Evolutionary conservation across 2,329 filamentous ascomycete genomes (phyloP).

Genomic region (Alternaria infectoria): DNA sequence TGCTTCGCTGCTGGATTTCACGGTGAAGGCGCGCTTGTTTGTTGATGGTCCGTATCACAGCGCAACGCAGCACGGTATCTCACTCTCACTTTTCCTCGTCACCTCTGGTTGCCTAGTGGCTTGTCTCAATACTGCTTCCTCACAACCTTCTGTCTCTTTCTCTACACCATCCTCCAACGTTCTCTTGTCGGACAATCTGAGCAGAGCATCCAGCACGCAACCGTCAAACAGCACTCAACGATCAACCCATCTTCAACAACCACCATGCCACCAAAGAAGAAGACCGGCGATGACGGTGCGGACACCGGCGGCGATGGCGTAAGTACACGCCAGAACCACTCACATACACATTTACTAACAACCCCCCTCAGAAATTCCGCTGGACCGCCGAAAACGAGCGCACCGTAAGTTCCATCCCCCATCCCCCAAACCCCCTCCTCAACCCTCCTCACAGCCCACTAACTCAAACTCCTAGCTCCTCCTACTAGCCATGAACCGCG

Average conservation of each 20-base stretch:
- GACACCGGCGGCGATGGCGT: not conserved
- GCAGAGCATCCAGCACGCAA: too few relatives aligned
- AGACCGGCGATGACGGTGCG: not conserved
- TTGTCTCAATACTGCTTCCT: not conserved
- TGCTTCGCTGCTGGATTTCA: not conserved
- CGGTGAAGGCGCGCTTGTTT: not conserved
- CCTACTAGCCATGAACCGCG: not conserved
- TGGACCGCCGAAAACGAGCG: not conserved
- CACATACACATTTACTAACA: not conserved
- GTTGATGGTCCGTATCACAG: too few relatives aligned
- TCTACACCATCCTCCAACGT: not conserved
- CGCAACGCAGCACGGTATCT: not conserved
- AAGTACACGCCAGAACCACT: not conserved
- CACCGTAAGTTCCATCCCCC: not conserved
- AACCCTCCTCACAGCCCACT: accelerated
- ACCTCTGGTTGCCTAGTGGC: not conserved
- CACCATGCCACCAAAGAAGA: not conserved
- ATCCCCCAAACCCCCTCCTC: too few relatives aligned
- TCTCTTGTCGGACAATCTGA: too few relatives aligned
- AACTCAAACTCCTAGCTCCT: not conserved
- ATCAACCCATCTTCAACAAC: too few relatives aligned
- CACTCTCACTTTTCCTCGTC: not conserved
- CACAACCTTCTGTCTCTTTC: too few relatives aligned
- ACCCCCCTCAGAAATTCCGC: not conserved
- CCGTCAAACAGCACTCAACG: too few relatives aligned